Evolutionary conservation across 306 rosid genomes (phyloP).

Genomic region (Dalbergia oliveri): DNA sequence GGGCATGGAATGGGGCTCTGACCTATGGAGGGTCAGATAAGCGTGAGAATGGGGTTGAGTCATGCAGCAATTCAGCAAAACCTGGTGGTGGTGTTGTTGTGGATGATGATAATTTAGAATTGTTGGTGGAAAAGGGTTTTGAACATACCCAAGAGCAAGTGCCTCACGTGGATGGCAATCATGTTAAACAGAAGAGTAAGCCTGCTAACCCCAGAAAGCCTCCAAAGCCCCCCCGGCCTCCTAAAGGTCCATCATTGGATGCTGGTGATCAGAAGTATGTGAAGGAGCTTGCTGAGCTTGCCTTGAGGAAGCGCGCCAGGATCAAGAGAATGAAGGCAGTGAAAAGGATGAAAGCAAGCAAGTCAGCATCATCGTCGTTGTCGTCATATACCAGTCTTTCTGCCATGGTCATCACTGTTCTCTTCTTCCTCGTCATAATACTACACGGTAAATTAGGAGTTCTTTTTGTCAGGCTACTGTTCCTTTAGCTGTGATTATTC

Average conservation of each 20-base stretch:
- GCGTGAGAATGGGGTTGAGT: conserved; percentile 55
- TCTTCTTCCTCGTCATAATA: conserved; percentile 64
- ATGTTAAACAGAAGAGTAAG: conserved; percentile 46
- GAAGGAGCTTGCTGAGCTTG: conserved; percentile 68
- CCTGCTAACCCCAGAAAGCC: conserved; percentile 59
- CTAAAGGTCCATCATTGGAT: conserved; percentile 72
- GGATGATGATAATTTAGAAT: conserved; percentile 47
- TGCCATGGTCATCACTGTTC: conserved; percentile 67
- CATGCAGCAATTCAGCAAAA: conserved; percentile 53
- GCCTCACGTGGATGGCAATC: conserved; percentile 31
- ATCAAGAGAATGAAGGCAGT: conserved; percentile 64
- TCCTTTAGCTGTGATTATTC: conserved; percentile 3
- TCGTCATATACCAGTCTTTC: conserved; percentile 59
- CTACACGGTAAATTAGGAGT: conserved; percentile 62
- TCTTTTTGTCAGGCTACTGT: conserved; percentile 30
- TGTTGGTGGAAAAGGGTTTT: conserved; percentile 51
- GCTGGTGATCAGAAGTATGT: conserved; percentile 73
- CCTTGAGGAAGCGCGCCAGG: conserved; percentile 71
- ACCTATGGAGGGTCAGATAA: conserved; percentile 56
- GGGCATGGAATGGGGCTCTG: conserved; percentile 58
- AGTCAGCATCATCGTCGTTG: conserved; percentile 49
- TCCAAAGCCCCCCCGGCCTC: conserved; percentile 79
- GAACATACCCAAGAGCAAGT: conserved; percentile 41
- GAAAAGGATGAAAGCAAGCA: conserved; percentile 64
- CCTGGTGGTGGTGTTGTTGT: conserved; percentile 44